Conservation (phyloP, 2,329 filamentous ascomycete genomes). For the Eutypa lata region DNA sequence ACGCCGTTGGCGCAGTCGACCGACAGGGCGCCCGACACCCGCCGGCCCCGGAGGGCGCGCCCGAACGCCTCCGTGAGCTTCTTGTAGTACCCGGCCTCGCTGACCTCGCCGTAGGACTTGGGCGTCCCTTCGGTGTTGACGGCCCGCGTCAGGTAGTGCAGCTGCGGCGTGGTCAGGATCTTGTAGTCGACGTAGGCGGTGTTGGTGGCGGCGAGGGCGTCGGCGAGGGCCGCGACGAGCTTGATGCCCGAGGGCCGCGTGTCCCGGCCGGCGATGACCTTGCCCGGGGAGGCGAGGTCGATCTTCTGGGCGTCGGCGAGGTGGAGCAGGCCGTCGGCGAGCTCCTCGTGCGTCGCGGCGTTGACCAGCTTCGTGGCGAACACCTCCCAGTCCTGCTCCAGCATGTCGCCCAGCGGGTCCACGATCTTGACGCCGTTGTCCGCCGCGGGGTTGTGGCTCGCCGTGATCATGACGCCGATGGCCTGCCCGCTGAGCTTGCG, state of each 20-base stretch:
- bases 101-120: conserved; percentile 83
- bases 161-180: conserved; percentile 91
- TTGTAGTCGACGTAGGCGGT: conserved; percentile 81
- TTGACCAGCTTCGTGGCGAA: conserved; percentile 90
- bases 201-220: conserved; percentile 73
- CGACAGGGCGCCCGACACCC: conserved; percentile 68
- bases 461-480: conserved; percentile 95
- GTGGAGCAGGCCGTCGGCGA: conserved; percentile 72
- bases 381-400: conserved; percentile 91
- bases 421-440: conserved; percentile 96
- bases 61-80: conserved; percentile 86
- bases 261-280: conserved; percentile 87
- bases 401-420: conserved; percentile 97
- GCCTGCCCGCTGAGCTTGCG: conserved; percentile 86
- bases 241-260: conserved; percentile 88
- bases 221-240: conserved; percentile 74
- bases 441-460: conserved; percentile 84
- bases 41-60: conserved; percentile 74
- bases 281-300: conserved; percentile 66
- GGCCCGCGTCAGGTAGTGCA: conserved; percentile 94
- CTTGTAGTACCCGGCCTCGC: conserved; percentile 90
- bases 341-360: conserved; percentile 68
- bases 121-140: conserved; percentile 88
- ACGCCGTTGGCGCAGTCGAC: conserved; percentile 98
- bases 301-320: conserved; percentile 75